Evolutionary conservation across 768 basidiomycete species (phyloP), one percentile per base, ranked within the genome.

Genomic region (Mrakia hoshinonis): DNA sequence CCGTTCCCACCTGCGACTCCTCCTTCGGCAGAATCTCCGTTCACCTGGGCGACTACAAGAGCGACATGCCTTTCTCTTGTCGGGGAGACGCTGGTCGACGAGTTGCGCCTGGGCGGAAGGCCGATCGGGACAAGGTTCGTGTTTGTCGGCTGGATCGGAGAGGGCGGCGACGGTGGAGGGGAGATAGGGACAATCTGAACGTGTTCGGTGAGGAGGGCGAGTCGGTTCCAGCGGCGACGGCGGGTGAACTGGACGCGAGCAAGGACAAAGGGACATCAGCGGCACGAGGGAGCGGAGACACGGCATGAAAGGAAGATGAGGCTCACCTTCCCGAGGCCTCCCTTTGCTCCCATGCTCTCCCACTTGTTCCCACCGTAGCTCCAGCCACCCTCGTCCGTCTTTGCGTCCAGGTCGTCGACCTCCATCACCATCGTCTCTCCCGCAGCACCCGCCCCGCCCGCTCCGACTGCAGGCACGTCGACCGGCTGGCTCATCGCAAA

Each of bases 301-400:
- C 3, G 48, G 34, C 1, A 20, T 39, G 5, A 39, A 38, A 54
- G 36, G 34, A n/a, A 49, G 13, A 20, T 34, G 18, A 4, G 6
- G 75, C 77, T 73, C 55, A 80, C 79, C 82, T 93, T 93, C 78
- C 92, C 89, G 81, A 94, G 85, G 7, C 91, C 91, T 61, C 91
- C 90, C 75, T 87, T 89, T 68, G 82, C 82, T 67, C 86, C 87
- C 55, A 84, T 82, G 24, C 81, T 84, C 77, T 96, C 92, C 93
- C 93, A 97, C 78, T 96, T 95, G 79, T 97, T 97, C 75, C 94
- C 93, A 2, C 87, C 89, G 76, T 92, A 96, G 7, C 92, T 84
- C 93, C 93, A 97, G 4, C 93, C 93, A 73, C 94, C 91, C 4
- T 83, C 77, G 77, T 97, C 93, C 1, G 92, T 95, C 11, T 39